Evolutionary conservation across 164 flowering plant genomes (phyloP), one percentile per base, ranked within the genome.

Genomic region (Chimonanthus salicifolius): DNA sequence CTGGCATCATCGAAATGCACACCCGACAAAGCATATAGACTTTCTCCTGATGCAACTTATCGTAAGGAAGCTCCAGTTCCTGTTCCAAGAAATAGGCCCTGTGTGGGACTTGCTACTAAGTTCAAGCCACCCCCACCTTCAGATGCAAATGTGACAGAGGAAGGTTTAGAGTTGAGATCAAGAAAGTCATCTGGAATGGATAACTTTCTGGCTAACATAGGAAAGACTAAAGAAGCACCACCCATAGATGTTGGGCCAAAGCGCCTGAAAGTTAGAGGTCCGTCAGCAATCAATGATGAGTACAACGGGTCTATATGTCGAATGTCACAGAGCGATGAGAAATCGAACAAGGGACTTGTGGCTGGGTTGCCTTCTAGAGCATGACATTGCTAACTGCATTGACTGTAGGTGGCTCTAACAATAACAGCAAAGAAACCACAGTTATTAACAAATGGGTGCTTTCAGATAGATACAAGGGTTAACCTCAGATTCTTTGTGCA

Each of bases 211-310:
- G 71, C 68, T 58, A 82, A 80, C 10, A 46, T 54, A 45, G 78
- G 79, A 68, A 83, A 79, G 71, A 71, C 71, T 64, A 82, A 84
- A 79, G 87, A 86, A 74, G 73, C 82, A 50, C 75, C 80, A 7
- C 79, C 82, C 2, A 5, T 80, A 21, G 90, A 88, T 71, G 80
- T 76, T 58, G 94, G 84, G 75, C 88, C 87, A 3, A 93, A 88
- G 81, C 91, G 84, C 6, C 80, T 88, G 47, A 93, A 90, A 83
- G 84, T 93, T 62, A 87, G 80, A 87, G 94, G 88, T 15, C 90
- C 96, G 2, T 80, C 87, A 69, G 77, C 71, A 76, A 62, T n/a
- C 73, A 68, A 77, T 75, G 46, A 78, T 71, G 64, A 79, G 75
- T 82, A 82, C 83, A 74, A 77, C 70, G 75, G 68, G 70, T 80